Evolutionary conservation across 1,139 yeast genomes (phyloP), one percentile per base, ranked within the genome.

Genomic region (Dujonia santamariae): DNA sequence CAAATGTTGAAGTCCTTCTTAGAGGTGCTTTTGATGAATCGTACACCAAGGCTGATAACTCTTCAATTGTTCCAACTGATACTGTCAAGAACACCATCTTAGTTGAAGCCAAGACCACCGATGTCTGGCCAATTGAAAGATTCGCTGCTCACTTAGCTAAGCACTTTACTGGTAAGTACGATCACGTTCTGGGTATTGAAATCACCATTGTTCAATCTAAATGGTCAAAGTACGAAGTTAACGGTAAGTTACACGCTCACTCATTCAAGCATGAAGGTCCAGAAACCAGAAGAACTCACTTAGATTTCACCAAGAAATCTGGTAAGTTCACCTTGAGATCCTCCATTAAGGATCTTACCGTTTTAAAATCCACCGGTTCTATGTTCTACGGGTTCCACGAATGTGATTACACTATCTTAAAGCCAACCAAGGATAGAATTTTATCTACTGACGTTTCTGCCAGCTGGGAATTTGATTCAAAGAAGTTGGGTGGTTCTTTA

Each of bases 31-130:
- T 88, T 48, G 95, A 84, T 42, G 63, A 65, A 21, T 79, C 95
- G 3, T 88, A 85, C 66, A 88, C 96, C 35, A 56, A 81, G 43
- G 96, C 96, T 26, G 95, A 88, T 61, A 88, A 88, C 63, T 58
- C 85, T 3, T 74, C 85, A n/a, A 80, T 88, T 51, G 95, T 88
- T 31, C 96, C 97, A 37, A 88, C 97, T 9, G 97, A 88, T 60
- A 87, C 96, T 1, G 90, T 87, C 42, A 88, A 88, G 63, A 88
- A 88, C 69, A 88, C 96, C 37, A 78, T 86, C 44, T 72, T 80
- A 56, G 66, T 88, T 26, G 80, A 85, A 49, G 96, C 96, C 42
- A 85, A 85, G 62, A 81, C 72, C 51, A 72, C 78, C 39, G 85
- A 85, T 40, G 85, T 80, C 29, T 85, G 92, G 85, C 96, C 96